Conservation (phyloP, 495 filamentous ascomycete genomes). For the Aspergillus diversus region DNA sequence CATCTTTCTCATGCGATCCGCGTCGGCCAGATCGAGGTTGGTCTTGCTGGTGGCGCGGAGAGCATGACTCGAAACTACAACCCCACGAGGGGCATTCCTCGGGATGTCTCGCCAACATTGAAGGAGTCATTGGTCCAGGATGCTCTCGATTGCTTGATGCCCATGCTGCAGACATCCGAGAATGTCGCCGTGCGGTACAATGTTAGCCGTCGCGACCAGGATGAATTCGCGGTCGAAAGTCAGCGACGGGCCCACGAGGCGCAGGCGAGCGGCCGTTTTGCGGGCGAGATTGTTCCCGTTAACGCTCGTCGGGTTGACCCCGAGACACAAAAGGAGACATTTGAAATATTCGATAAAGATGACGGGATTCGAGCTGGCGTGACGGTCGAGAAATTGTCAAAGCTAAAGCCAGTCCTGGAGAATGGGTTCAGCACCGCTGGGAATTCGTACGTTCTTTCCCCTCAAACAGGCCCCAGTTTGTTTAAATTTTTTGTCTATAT, state of each 20-base stretch:
- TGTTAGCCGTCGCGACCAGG: constrained; percentile 70
- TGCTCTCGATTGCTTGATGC: constrained; percentile 73
- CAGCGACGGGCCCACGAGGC: constrained; percentile 76
- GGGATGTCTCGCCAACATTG: constrained; percentile 64
- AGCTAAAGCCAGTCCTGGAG: constrained; percentile 81
- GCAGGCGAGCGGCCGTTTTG: constrained; percentile 80
- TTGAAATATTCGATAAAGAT: constrained; percentile 72
- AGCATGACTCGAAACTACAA: constrained; percentile 72
- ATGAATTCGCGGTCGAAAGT: constrained; percentile 76
- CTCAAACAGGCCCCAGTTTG: no score
- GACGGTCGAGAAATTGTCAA: constrained; percentile 71
- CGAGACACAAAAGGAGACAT: constrained; percentile 67
- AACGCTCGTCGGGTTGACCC: constrained; percentile 67
- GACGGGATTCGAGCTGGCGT: constrained; percentile 83
- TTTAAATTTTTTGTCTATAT: no score
- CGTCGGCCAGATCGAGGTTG: constrained; percentile 74
- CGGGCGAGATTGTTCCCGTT: constrained; percentile 83
- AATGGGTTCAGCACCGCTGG: constrained; percentile 80
- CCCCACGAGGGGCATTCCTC: constrained; percentile 67
- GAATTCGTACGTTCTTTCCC: constrained; percentile 33
- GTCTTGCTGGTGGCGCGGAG: constrained; percentile 80
- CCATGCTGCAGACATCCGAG: constrained; percentile 90
- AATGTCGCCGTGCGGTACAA: constrained; percentile 84
- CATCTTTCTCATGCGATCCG: constrained; percentile 82
- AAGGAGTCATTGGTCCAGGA: constrained; percentile 63